Conservation (phyloP, 2,329 filamentous ascomycete genomes). For the Magnaporthales sp. region DNA sequence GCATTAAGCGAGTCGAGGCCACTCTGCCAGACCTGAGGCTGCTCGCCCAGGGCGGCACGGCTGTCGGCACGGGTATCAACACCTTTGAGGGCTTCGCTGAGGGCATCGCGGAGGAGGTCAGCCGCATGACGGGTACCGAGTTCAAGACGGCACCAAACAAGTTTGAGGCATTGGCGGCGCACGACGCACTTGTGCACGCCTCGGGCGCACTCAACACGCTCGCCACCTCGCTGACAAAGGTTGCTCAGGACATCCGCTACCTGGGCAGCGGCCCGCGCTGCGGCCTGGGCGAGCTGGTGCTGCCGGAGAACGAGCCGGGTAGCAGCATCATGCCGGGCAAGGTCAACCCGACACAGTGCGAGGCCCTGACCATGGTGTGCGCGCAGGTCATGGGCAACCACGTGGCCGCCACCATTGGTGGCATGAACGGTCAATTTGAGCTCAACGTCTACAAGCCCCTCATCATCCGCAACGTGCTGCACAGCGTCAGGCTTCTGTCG, state of each 20-base stretch:
- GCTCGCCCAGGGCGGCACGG: constrained; percentile 91
- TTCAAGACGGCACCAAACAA: constrained; percentile 98
- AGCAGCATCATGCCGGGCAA: constrained; percentile 99
- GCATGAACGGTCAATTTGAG: constrained; percentile 97
- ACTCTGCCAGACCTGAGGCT: constrained; percentile 76
- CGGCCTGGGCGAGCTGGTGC: constrained; percentile 83
- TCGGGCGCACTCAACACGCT: constrained; percentile 91
- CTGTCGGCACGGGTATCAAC: constrained; percentile 95
- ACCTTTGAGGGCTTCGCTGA: constrained; percentile 95
- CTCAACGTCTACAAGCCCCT: constrained; percentile 98
- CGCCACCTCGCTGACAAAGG: constrained; percentile 88
- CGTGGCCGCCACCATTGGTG: constrained; percentile 83
- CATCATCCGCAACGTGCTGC: constrained; percentile 88
- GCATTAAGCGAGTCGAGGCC: constrained; percentile 78
- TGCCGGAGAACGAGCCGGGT: constrained; percentile 97
- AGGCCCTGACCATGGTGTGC: constrained; percentile 96
- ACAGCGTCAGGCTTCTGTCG: constrained; percentile 78
- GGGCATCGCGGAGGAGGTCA: constrained; percentile 83
- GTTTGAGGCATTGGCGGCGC: constrained; percentile 92
- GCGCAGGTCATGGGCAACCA: constrained; percentile 98
- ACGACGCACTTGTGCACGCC: constrained; percentile 93
- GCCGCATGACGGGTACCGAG: constrained; percentile 82
- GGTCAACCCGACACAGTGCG: constrained; percentile 98
- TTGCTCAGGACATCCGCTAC: constrained; percentile 96
- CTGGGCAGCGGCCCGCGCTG: constrained; percentile 93